Evolutionary conservation across 352 stramenopile genomes (phyloP).

Genomic region (Phytophthora rubi): DNA sequence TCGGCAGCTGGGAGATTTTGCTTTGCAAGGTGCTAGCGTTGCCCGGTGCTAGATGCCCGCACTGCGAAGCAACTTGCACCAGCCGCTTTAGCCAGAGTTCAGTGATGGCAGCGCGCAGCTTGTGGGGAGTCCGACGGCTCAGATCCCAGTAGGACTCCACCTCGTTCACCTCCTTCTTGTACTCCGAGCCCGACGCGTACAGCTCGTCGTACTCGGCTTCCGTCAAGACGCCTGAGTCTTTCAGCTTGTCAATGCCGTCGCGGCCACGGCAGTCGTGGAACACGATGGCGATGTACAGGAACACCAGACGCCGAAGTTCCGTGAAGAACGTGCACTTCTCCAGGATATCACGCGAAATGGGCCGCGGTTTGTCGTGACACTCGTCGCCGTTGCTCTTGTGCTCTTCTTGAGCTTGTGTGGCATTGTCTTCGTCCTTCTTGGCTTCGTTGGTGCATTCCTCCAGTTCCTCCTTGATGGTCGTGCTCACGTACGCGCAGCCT

Average conservation of each 20-base stretch:
- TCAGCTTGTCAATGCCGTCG: conserved; percentile 69
- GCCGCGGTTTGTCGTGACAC: conserved; percentile 11
- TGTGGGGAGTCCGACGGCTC: conserved; percentile 61
- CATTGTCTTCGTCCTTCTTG: conserved; percentile 11
- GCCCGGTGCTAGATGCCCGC: conserved; percentile 54
- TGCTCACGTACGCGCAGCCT: conserved; percentile 67
- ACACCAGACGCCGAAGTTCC: conserved; percentile 73
- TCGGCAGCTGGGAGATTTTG: conserved; percentile 69
- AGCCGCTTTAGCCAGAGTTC: conserved; percentile 82
- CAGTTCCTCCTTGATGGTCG: conserved; percentile 36
- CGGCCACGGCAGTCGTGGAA: conserved; percentile 78
- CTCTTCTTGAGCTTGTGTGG: background rate
- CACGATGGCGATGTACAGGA: conserved; percentile 81
- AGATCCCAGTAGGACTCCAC: conserved; percentile 52
- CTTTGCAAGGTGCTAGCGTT: conserved; percentile 69
- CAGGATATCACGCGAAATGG: conserved; percentile 56
- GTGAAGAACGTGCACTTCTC: conserved; percentile 83
- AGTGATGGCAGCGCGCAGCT: conserved; percentile 70
- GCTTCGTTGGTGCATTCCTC: conserved; percentile 9
- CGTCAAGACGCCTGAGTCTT: conserved; percentile 53
- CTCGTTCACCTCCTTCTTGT: conserved; percentile 39
- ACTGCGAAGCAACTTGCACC: conserved; percentile 61
- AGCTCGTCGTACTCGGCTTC: conserved; percentile 73
- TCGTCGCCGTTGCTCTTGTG: background rate
- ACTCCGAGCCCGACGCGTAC: conserved; percentile 65